phyloP scores from a whole-genome alignment of 768 basidiomycete genomes.

The Pulveroboletus ravenelii region DNA sequence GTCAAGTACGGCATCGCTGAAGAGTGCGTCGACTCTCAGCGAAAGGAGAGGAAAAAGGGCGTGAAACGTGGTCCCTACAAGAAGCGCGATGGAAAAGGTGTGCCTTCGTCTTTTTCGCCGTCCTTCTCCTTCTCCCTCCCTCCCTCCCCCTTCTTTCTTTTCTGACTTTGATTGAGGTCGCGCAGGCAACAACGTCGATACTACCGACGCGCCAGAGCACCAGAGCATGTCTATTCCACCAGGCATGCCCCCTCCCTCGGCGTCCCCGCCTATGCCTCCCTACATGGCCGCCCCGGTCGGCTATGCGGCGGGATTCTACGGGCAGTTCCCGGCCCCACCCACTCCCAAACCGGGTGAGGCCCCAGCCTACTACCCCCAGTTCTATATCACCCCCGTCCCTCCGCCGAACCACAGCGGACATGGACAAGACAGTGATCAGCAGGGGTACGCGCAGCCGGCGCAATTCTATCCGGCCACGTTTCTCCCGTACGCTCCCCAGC shows the following conservation, averaged over 20 bases:
- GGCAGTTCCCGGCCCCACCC: slow-evolving; percentile 48
- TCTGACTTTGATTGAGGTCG: slow-evolving; percentile 51
- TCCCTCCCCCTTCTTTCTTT: slow-evolving; percentile 16
- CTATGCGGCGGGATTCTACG: slow-evolving; percentile 52
- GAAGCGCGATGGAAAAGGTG: slow-evolving; percentile 91
- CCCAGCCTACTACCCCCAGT: slow-evolving; percentile 47
- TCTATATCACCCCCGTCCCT: slow-evolving; percentile 45
- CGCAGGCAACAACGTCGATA: slow-evolving; percentile 52
- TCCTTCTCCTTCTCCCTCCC: background rate
- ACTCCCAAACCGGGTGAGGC: slow-evolving; percentile 49
- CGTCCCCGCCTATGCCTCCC: slow-evolving; percentile 44
- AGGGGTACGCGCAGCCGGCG: slow-evolving; percentile 36
- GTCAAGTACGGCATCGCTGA: slow-evolving; percentile 86
- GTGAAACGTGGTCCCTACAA: slow-evolving; percentile 88
- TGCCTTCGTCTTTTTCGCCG: slow-evolving; percentile 35
- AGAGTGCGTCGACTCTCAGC: slow-evolving; percentile 84
- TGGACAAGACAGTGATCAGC: slow-evolving; percentile 40
- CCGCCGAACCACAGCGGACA: slow-evolving; percentile 37
- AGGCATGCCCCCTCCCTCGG: slow-evolving; percentile 38
- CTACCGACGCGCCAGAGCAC: slow-evolving; percentile 40
- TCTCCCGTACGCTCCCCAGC: slow-evolving; percentile 43
- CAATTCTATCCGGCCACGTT: slow-evolving; percentile 47
- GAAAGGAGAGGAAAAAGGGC: slow-evolving; percentile 89
- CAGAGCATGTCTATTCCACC: slow-evolving; percentile 40
- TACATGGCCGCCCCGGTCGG: slow-evolving; percentile 49